Evolutionary conservation across 1,284 basidiomycete species (phyloP).

Genomic region (Puccinia hordei): DNA sequence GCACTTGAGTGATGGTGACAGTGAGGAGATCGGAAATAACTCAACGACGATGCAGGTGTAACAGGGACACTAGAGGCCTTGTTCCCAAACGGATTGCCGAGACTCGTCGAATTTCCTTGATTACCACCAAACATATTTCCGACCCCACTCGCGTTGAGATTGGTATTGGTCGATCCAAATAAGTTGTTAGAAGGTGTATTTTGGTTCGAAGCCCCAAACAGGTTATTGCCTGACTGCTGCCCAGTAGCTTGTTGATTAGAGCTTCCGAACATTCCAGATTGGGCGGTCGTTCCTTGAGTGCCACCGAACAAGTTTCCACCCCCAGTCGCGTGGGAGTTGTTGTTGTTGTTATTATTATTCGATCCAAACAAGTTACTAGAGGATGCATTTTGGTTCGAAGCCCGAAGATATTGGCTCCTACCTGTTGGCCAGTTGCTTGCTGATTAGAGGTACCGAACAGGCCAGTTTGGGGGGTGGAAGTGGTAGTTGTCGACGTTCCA

Average conservation of each 20-base stretch:
- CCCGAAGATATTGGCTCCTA: background rate
- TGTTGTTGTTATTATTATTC: conserved; percentile 15
- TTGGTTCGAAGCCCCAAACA: background rate
- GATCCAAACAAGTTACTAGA: conserved; percentile 18
- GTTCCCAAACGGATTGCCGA: conserved; percentile 20
- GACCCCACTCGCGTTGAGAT: background rate
- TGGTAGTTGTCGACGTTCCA: background rate
- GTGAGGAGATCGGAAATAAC: background rate
- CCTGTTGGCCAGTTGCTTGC: background rate
- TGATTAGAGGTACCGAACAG: conserved; percentile 17
- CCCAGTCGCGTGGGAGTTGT: background rate
- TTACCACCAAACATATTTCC: conserved; percentile 9
- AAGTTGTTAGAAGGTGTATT: conserved; percentile 3
- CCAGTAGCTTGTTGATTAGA: background rate
- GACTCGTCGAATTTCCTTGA: background rate
- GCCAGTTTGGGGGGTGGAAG: background rate
- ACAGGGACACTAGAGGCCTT: conserved; percentile 15
- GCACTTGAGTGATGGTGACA: background rate
- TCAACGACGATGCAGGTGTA: conserved; percentile 8
- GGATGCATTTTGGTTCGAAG: background rate
- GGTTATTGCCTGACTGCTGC: background rate
- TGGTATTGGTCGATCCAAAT: background rate
- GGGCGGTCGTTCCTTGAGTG: background rate
- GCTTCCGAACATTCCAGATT: conserved; percentile 14
- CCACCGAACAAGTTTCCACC: conserved; percentile 17